Base-by-base conservation (phyloP, 305 asterid genomes). In the Plantago lanceolata region DNA sequence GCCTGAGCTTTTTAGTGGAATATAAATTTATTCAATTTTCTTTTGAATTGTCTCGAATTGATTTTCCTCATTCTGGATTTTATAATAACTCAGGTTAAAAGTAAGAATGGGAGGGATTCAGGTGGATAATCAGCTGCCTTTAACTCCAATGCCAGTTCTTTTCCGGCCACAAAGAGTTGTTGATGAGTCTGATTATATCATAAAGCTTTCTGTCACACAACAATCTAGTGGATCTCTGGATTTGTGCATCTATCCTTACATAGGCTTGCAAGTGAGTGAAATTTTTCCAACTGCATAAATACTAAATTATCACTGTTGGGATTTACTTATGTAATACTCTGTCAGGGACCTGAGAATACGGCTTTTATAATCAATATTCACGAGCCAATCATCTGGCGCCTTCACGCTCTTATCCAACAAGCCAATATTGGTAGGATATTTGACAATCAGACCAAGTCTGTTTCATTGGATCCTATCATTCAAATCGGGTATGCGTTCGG, bases 341-440 rank as follows among this genome's bases (percentile, higher is more conserved):
- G 15, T 35, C 81, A 94, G 99, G 99, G 96, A 72, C 97, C 96
- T 59, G 97, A 88, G 77, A 88, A 84, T 77, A 83, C 93, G 68
- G 93, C 99, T 67, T 90, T 94, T 75, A 71, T 90, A 74, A 87
- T 94, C 62, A 94, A 90, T 66, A 86, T 94, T 71, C 96, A 88
- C 31, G 99, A 94, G 76, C 99, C 97, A 45, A 94, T 94, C 64
- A 94, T 94, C 70, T 94, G 99, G 99, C 95, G 97, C 61, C 79
- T 94, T 64, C 96, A 94, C 70, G 99, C 84, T 75, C 84, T 94
- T 83, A 77, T 94, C 80, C 90, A 82, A 74, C 99, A 88, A 71
- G 84, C 88, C 71, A 88, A 86, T 68, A 73, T 86, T 63, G 68
- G 72, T 64, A 81, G 96, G 76, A 67, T 87, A 60, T 86, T 75